Evolutionary conservation across 208 protist species (phyloP).

Genomic region (Polymyxa betae): DNA sequence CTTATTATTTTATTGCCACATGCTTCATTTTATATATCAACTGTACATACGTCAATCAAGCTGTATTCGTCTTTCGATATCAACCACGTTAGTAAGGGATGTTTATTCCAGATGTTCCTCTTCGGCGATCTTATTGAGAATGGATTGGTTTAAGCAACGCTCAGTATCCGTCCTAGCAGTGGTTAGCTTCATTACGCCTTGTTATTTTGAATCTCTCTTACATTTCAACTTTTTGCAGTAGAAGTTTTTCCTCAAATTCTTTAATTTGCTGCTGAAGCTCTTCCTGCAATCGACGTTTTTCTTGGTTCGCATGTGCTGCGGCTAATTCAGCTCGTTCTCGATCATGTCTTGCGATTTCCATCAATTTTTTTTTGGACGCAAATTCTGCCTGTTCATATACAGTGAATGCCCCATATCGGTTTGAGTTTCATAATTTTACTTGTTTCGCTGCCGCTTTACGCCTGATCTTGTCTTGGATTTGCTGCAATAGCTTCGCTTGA

Average conservation of each 20-base stretch:
- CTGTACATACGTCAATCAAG: too few species aligned
- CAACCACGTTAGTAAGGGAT: too few species aligned
- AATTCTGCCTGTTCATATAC: background rate
- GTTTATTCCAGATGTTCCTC: too few species aligned
- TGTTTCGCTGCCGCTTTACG: background rate
- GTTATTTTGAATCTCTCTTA: background rate
- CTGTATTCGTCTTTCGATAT: too few species aligned
- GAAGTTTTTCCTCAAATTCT: background rate
- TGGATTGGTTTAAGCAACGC: background rate
- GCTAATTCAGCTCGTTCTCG: background rate
- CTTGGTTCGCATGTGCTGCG: background rate
- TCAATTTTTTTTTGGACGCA: conserved; percentile 5
- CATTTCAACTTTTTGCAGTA: conserved; percentile 32
- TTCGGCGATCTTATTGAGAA: conserved; percentile 11
- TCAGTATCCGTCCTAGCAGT: background rate
- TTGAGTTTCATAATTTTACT: background rate
- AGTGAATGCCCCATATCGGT: background rate
- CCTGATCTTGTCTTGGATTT: background rate
- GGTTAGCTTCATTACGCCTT: background rate
- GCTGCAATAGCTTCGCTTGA: background rate
- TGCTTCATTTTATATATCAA: too few species aligned
- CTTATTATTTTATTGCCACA: too few species aligned
- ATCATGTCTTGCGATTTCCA: background rate
- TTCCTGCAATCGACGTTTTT: conserved; percentile 34
- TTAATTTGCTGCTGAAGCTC: conserved; percentile 25